These are phyloP conservation scores for Sarocladiaceae sp. DNA, from an alignment of 2,329 filamentous ascomycete species.

Conservation along the genomic window DNA sequence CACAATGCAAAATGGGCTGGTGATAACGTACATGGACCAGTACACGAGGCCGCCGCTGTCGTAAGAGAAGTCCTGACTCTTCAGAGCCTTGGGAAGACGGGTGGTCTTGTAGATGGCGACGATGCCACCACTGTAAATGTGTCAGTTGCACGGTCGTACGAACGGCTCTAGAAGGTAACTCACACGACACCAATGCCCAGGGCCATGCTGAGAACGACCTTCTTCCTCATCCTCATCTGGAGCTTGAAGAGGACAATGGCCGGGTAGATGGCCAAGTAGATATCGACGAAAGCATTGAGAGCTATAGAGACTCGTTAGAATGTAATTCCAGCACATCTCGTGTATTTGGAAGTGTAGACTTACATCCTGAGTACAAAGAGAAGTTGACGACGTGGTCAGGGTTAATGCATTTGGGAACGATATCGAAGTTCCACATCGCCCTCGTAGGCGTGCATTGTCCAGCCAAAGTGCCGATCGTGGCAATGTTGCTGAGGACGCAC, in stretches of 20 bases:
- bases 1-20: background rate
- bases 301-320: too few species aligned
- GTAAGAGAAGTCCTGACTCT: constrained; percentile 7
- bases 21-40: background rate
- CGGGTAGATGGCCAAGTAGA: constrained; percentile 21
- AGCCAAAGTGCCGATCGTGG: constrained; percentile 16
- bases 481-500: constrained; percentile 15
- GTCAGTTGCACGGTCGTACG: background rate
- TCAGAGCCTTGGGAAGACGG: constrained; percentile 13
- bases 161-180: background rate
- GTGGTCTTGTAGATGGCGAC: constrained; percentile 26
- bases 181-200: constrained; percentile 21
- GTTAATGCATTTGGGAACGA: constrained; percentile 13
- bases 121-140: constrained; percentile 11
- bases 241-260: constrained; percentile 16
- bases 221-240: constrained; percentile 19
- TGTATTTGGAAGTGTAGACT: background rate
- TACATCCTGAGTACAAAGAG: constrained; percentile 13
- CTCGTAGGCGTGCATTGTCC: constrained; percentile 18
- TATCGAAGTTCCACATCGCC: constrained; percentile 15
- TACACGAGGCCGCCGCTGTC: constrained; percentile 8
- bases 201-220: constrained; percentile 16
- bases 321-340: too few species aligned
- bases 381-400: constrained; percentile 14
- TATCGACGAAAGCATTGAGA: constrained; percentile 17